These are phyloP conservation scores for Lasiodiplodia hormozganensis DNA, from an alignment of 2,329 filamentous ascomycete genomes.

Conservation along the genomic window DNA sequence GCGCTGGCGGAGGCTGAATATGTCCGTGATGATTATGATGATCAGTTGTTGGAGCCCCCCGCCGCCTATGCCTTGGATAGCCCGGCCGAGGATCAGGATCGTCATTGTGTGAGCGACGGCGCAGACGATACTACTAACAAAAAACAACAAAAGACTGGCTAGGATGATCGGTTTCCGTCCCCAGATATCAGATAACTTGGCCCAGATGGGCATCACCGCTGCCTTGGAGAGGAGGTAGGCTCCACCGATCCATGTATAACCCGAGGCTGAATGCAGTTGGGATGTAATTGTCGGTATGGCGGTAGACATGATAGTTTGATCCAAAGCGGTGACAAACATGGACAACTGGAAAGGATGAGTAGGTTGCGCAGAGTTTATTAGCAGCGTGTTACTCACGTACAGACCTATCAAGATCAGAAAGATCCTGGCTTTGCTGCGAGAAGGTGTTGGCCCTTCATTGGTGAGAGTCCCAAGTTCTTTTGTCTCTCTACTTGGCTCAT, in stretches of 20 bases:
- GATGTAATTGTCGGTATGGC: slow-evolving; percentile 70
- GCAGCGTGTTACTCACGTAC: background rate
- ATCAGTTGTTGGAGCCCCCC: slow-evolving; percentile 61
- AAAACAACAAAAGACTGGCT: slow-evolving; percentile 56
- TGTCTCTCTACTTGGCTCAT: background rate
- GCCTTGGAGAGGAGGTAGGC: slow-evolving; percentile 75
- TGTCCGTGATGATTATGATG: slow-evolving; percentile 61
- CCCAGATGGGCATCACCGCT: slow-evolving; percentile 74
- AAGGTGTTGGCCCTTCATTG: background rate
- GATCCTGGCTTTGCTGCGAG: background rate
- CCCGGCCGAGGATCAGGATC: slow-evolving; percentile 61
- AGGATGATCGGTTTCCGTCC: slow-evolving; percentile 63
- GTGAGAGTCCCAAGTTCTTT: background rate
- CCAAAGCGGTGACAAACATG: slow-evolving; percentile 51
- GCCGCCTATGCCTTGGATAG: slow-evolving; percentile 61
- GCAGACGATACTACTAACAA: slow-evolving; percentile 58
- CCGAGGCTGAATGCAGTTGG: slow-evolving; percentile 69
- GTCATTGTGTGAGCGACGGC: slow-evolving; percentile 55
- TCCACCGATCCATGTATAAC: slow-evolving; percentile 80
- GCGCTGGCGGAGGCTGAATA: slow-evolving; percentile 58
- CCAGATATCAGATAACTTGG: slow-evolving; percentile 65
- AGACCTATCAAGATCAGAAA: background rate
- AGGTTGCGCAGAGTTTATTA: background rate
- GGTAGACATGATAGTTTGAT: slow-evolving; percentile 68
- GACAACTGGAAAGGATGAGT: slow-evolving; percentile 38